These are phyloP conservation scores for Trichaptum fuscoviolaceum DNA, from an alignment of 768 basidiomycete species.

Conservation along the genomic window DNA sequence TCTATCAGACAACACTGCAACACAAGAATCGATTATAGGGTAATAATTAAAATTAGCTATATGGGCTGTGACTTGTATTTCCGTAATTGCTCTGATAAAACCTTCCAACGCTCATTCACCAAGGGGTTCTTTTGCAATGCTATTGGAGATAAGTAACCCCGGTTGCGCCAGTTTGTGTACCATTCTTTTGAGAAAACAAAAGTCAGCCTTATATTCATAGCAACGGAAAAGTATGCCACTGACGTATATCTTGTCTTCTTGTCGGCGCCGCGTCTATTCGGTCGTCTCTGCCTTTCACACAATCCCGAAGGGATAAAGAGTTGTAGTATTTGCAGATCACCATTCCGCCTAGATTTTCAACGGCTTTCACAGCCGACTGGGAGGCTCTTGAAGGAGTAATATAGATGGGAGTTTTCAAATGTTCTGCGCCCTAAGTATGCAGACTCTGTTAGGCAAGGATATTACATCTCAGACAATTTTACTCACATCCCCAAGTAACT, in stretches of 20 bases:
- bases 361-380: constrained; percentile 76
- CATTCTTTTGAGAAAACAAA: constrained; percentile 45
- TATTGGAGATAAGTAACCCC: constrained; percentile 66
- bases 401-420: constrained; percentile 67
- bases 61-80: constrained; percentile 37
- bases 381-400: constrained; percentile 83
- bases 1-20: not conserved
- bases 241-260: constrained; percentile 80
- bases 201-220: not conserved
- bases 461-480: constrained; percentile 3
- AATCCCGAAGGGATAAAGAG: constrained; percentile 73
- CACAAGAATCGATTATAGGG: no score
- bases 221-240: constrained; percentile 25
- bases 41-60: constrained; percentile 16
- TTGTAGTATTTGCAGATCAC: constrained; percentile 93
- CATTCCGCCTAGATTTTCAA: constrained; percentile 77
- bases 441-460: not conserved
- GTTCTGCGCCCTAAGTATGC: constrained; percentile 50
- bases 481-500: constrained; percentile 71
- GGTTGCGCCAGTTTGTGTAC: constrained; percentile 69
- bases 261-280: constrained; percentile 73
- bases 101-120: constrained; percentile 66
- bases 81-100: constrained; percentile 56
- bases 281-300: constrained; percentile 66
- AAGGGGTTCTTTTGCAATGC: constrained; percentile 56